These are phyloP conservation scores for Morella rubra DNA, from an alignment of 306 rosid species.

Conservation along the genomic window DNA sequence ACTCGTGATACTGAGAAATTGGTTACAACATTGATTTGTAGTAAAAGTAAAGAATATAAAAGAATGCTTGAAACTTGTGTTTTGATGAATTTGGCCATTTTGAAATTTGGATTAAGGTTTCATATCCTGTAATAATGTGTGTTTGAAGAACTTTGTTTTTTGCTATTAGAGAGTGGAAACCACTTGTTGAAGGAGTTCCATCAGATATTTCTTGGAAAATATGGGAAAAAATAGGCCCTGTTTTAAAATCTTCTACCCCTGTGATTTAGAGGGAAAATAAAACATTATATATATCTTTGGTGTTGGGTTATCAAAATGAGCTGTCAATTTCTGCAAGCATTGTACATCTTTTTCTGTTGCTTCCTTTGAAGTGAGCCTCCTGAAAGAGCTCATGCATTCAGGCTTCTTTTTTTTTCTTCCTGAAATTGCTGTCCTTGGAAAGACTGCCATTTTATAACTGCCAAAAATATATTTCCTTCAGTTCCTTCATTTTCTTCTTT, in stretches of 20 bases:
- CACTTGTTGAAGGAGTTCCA: neutral
- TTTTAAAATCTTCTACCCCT: neutral
- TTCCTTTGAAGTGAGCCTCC: neutral
- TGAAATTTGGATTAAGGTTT: neutral
- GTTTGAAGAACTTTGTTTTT: neutral
- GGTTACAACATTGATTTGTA: neutral
- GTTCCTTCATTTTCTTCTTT: slow-evolving; percentile 12
- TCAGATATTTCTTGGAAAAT: neutral
- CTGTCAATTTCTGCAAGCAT: neutral
- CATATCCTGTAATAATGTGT: neutral
- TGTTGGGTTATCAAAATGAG: neutral
- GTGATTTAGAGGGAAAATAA: neutral
- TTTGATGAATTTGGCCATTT: neutral
- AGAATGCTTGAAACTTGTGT: neutral
- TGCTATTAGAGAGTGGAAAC: neutral
- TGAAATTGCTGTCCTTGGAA: neutral
- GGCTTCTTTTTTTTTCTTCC: neutral
- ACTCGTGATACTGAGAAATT: neutral
- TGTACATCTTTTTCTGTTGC: neutral
- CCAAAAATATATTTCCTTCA: neutral
- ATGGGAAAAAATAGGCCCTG: neutral
- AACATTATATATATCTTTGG: neutral
- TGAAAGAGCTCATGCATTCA: neutral
- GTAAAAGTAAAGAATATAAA: neutral
- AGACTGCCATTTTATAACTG: neutral